Conservation (phyloP, 2,329 filamentous ascomycete genomes). For the Dactylella cylindrospora region DNA sequence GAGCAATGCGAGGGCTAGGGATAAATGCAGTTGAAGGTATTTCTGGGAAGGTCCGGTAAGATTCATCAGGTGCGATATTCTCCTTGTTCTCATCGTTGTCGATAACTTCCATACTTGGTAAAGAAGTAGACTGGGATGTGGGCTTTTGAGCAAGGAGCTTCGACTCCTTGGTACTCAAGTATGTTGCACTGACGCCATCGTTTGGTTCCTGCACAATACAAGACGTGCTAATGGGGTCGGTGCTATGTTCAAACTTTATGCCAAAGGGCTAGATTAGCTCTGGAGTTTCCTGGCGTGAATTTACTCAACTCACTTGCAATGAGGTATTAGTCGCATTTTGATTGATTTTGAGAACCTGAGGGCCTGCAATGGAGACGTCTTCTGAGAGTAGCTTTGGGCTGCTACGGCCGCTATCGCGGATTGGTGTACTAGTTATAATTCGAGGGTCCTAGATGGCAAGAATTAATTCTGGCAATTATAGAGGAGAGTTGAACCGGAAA, state of each 20-base stretch:
- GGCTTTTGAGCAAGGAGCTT: background rate
- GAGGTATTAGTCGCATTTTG: too few relatives aligned
- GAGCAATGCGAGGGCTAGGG: background rate
- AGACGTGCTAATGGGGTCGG: too few relatives aligned
- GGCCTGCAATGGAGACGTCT: constrained; percentile 5
- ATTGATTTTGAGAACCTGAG: too few relatives aligned
- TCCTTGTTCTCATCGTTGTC: constrained; percentile 28
- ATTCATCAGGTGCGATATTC: constrained; percentile 15
- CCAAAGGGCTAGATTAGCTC: too few relatives aligned
- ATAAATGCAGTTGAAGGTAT: background rate
- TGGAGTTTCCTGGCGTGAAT: too few relatives aligned
- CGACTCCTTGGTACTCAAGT: too few relatives aligned
- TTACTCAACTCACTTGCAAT: too few relatives aligned
- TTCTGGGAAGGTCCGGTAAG: background rate
- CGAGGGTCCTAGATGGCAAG: constrained; percentile 19
- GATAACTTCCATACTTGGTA: background rate
- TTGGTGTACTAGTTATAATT: constrained; percentile 33
- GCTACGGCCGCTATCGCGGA: background rate
- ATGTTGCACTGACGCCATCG: too few relatives aligned
- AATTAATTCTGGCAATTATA: background rate
- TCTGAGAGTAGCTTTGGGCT: background rate
- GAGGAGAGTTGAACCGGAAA: background rate
- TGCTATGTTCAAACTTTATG: too few relatives aligned
- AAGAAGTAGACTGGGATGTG: too few relatives aligned
- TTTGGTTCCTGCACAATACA: too few relatives aligned